A percentile compares a stretch with the other conserved stretches of the same genome.
phyloP scores from a whole-genome alignment of 73 alveolate genomes.

The Diophrys appendiculata region DNA sequence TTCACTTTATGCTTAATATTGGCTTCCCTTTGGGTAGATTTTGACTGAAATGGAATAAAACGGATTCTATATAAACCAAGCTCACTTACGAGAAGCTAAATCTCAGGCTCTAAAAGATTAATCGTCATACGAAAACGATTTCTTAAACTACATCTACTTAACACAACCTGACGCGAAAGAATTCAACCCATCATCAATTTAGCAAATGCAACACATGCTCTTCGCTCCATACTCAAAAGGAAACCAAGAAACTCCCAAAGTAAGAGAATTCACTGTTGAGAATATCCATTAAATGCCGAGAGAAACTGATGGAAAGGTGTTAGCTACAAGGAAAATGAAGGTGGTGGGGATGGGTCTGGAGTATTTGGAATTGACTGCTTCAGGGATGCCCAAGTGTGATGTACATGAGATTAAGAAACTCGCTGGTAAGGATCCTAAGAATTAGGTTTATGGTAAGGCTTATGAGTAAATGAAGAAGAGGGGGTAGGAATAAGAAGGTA shows the following conservation, averaged over 20 bases:
- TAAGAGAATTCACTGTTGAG: constrained; percentile 47
- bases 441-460: constrained; percentile 73
- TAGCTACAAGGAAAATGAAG: constrained; percentile 64
- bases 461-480: constrained; percentile 55
- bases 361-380: constrained; percentile 50
- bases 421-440: constrained; percentile 78
- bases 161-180: constrained; percentile 65
- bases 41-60: constrained; percentile 89
- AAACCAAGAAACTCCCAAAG: constrained; percentile 30
- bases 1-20: constrained; percentile 73
- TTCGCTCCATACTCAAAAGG: constrained; percentile 81
- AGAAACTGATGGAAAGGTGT: constrained; percentile 61
- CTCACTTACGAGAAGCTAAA: constrained; percentile 62
- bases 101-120: constrained; percentile 73
- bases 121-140: constrained; percentile 54
- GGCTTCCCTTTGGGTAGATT: constrained; percentile 88
- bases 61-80: constrained; percentile 77
- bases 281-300: constrained; percentile 28
- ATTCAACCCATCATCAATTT: constrained; percentile 75
- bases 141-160: constrained; percentile 72
- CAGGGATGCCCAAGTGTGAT: constrained; percentile 87
- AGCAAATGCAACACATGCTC: constrained; percentile 71
- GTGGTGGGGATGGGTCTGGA: constrained; percentile 81
- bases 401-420: constrained; percentile 59
- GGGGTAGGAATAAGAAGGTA: constrained; percentile 79